Evolutionary conservation across 1,139 yeast species (phyloP), one percentile per base, ranked within the genome.

Genomic region (Pneumocystis sp.): DNA sequence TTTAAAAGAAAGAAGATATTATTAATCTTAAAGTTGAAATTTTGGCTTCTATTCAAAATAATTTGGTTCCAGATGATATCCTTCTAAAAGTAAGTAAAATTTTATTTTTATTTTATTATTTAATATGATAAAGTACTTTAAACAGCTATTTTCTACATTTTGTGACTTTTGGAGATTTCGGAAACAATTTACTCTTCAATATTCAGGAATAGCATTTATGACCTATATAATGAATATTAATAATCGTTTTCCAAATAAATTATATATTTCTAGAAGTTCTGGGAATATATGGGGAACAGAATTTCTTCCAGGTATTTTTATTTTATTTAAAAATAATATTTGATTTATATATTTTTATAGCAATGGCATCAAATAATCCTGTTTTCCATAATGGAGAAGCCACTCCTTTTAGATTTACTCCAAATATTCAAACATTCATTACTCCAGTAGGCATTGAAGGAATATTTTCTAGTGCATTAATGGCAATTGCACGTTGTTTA

Each of bases 91-190:
- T 70, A 67, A 65, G 73, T 70, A 8, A 1, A 44, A 35, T 63
- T 19, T n/a, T 4, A 61, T 15, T 17, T 19, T 34, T 29, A 12
- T 29, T 7, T 34, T 79, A 81, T 25, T 15, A 12, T 19, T 34
- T 37, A 40, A 42, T 45, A 40, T 42, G 45, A 57, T 25, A 37
- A 34, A 71, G 69, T 82, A 82, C 70, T 83, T 83, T 69, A 76
- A 86, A 66, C 81, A 81, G 2, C 78, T 86, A 63, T 95, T 85
- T 76, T 82, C 86, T 12, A 82, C 85, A 66, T 95, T 87, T 75
- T 97, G 89, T 74, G 97, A 93, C 73, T 93, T 91, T 79, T 95
- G 98, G 98, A 77, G 91, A 65, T 95, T 95, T 85, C 83, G 97
- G 69, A 91, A 91, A 72, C 96, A 90, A 73, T 95, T 95, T 72